These are phyloP conservation scores for Botrytis fragariae DNA, from an alignment of 2,329 filamentous ascomycete species.

Conservation along the genomic window DNA sequence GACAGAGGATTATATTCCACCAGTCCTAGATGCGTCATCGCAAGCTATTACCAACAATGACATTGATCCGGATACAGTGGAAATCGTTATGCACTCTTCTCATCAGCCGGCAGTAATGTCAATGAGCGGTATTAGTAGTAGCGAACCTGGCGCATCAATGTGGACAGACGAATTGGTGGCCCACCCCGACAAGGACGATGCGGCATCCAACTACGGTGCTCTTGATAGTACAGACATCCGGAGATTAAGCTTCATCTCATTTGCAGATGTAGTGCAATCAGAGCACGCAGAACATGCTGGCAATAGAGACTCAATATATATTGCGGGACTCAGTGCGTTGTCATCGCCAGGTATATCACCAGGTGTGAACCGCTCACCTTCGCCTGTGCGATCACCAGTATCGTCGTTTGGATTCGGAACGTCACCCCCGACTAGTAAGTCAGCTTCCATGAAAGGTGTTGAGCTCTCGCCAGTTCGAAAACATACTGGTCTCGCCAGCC, in stretches of 20 bases:
- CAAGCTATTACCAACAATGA: conserved; percentile 85
- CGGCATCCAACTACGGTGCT: conserved; percentile 71
- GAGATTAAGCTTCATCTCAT: conserved; percentile 90
- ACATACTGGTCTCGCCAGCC: conserved; percentile 58
- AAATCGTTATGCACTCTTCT: conserved; percentile 83
- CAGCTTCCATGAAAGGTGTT: conserved; percentile 69
- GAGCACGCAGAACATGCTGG: conserved; percentile 66
- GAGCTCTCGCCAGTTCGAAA: conserved; percentile 61
- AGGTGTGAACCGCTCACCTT: conserved; percentile 66
- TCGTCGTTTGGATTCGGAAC: conserved; percentile 67
- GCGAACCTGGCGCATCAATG: conserved; percentile 39
- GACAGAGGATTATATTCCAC: conserved; percentile 90
- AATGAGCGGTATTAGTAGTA: conserved; percentile 53
- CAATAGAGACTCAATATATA: conserved; percentile 67
- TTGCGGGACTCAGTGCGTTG: conserved; percentile 64
- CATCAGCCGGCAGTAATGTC: conserved; percentile 76
- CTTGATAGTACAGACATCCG: conserved; percentile 76
- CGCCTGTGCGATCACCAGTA: conserved; percentile 74
- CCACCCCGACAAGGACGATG: conserved; percentile 55
- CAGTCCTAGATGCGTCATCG: conserved; percentile 86
- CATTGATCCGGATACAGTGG: conserved; percentile 82
- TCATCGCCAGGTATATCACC: conserved; percentile 40
- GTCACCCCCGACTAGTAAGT: conserved; percentile 74
- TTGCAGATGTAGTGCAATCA: conserved; percentile 89
- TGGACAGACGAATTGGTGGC: conserved; percentile 49